A percentile compares a stretch with the other conserved stretches of the same genome.
Conservation (phyloP, 1,284 basidiomycete species). For the Rugosomyces carneus region DNA sequence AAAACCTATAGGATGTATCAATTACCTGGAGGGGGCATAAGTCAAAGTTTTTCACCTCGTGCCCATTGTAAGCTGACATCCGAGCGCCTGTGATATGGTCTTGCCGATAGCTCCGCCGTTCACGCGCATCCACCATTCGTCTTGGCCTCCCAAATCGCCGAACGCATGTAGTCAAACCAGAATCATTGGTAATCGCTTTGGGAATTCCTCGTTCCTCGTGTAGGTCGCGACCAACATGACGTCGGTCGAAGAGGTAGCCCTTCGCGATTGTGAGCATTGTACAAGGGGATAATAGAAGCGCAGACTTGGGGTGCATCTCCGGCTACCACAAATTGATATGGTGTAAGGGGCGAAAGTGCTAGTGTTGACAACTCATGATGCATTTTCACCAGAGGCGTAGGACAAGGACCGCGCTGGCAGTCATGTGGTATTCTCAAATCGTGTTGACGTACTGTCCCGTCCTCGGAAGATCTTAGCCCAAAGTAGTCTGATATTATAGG, state of each 20-base stretch:
- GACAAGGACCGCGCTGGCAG: slow-evolving; percentile 51
- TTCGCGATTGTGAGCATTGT: slow-evolving; percentile 23
- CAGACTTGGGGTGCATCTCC: slow-evolving; percentile 65
- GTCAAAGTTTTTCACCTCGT: slow-evolving; percentile 53
- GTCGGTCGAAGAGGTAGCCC: slow-evolving; percentile 87
- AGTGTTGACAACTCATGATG: slow-evolving; percentile 58
- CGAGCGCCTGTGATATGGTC: slow-evolving; percentile 78
- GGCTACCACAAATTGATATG: slow-evolving; percentile 71
- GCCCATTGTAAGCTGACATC: slow-evolving; percentile 70
- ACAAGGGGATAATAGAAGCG: slow-evolving; percentile 9
- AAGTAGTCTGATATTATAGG: slow-evolving; percentile 4
- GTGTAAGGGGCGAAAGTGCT: slow-evolving; percentile 62
- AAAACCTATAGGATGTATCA: slow-evolving; percentile 34
- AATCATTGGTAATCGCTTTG: slow-evolving; percentile 32
- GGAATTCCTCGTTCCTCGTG: slow-evolving; percentile 70
- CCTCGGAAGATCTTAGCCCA: slow-evolving; percentile 23
- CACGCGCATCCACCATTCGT: slow-evolving; percentile 15
- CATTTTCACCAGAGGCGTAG: slow-evolving; percentile 61
- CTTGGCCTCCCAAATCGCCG: slow-evolving; percentile 70
- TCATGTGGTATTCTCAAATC: slow-evolving; percentile 71
- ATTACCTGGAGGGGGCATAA: slow-evolving; percentile 10
- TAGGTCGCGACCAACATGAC: slow-evolving; percentile 64
- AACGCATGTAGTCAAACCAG: slow-evolving; percentile 69
- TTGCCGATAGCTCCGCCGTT: slow-evolving; percentile 26
- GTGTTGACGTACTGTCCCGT: slow-evolving; percentile 68